phyloP scores from a whole-genome alignment of 2,329 filamentous ascomycete species.

The Colletotrichum sp. region DNA sequence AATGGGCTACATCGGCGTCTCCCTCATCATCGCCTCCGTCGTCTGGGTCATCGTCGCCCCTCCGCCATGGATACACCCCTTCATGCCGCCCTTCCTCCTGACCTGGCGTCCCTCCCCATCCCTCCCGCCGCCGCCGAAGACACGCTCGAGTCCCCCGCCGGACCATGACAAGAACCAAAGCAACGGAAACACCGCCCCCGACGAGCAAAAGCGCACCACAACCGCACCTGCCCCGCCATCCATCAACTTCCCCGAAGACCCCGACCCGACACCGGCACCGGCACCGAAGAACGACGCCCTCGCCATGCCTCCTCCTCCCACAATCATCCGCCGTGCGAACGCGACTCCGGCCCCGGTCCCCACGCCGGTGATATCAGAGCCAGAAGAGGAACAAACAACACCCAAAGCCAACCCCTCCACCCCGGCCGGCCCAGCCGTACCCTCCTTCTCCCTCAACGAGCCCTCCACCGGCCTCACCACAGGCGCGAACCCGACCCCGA shows the following conservation, averaged over 20 bases:
- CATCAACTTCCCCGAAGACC: not conserved
- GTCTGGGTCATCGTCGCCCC: conserved; percentile 61
- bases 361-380: conserved; percentile 17
- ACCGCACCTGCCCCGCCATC: conserved; percentile 13
- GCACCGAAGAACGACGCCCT: conserved; percentile 28
- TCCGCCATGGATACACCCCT: conserved; percentile 52
- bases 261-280: not conserved
- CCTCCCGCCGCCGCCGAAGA: not conserved
- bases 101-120: not conserved
- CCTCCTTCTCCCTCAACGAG: conserved; percentile 48
- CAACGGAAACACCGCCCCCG: not conserved
- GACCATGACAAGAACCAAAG: not conserved
- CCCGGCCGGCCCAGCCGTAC: conserved; percentile 35
- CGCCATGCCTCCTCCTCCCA: conserved; percentile 39
- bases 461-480: conserved; percentile 1
- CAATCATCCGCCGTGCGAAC: conserved; percentile 8
- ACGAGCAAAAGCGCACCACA: not conserved
- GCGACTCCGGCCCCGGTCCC: not conserved
- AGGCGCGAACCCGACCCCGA: conserved; percentile 21
- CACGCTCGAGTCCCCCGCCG: conserved; percentile 1
- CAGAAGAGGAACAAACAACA: conserved; percentile 50
- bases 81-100: conserved; percentile 45
- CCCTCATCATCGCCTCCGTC: conserved; percentile 66
- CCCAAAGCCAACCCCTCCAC: conserved; percentile 50
- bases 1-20: conserved; percentile 63